Conservation (phyloP, 2,329 filamentous ascomycete species). For the Atkinsonella texensis region DNA sequence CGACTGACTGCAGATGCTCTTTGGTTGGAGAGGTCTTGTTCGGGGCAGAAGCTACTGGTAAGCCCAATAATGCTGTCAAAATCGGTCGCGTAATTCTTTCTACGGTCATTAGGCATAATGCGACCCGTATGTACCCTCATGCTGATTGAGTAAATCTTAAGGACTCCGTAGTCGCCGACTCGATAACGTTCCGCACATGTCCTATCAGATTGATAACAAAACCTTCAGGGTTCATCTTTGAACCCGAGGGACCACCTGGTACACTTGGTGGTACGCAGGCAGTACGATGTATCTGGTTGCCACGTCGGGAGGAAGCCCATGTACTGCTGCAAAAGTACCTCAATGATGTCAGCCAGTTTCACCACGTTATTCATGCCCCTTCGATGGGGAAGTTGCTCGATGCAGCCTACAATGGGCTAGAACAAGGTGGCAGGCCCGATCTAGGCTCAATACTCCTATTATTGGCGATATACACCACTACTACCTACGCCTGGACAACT, state of each 20-base stretch:
- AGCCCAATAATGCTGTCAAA: slow-evolving; percentile 2
- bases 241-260: slow-evolving; percentile 13
- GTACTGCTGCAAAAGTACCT: too few relatives aligned
- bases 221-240: slow-evolving; percentile 21
- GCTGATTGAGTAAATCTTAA: slow-evolving; percentile 4
- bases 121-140: background rate
- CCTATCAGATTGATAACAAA: slow-evolving; percentile 20
- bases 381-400: too few relatives aligned
- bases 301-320: too few relatives aligned
- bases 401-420: too few relatives aligned
- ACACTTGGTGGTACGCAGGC: slow-evolving; percentile 3
- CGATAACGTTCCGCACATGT: slow-evolving; percentile 20
- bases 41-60: slow-evolving; percentile 18
- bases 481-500: slow-evolving; percentile 20
- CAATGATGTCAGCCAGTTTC: too few relatives aligned
- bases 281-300: too few relatives aligned
- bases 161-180: slow-evolving; percentile 20
- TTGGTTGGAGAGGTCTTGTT: slow-evolving; percentile 20
- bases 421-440: too few relatives aligned
- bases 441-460: background rate
- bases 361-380: too few relatives aligned
- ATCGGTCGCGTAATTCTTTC: background rate
- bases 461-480: slow-evolving; percentile 15
- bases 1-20: slow-evolving; percentile 22
- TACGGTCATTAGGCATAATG: background rate